Conservation (phyloP, 345 rosid species). For the Salix brachista region DNA sequence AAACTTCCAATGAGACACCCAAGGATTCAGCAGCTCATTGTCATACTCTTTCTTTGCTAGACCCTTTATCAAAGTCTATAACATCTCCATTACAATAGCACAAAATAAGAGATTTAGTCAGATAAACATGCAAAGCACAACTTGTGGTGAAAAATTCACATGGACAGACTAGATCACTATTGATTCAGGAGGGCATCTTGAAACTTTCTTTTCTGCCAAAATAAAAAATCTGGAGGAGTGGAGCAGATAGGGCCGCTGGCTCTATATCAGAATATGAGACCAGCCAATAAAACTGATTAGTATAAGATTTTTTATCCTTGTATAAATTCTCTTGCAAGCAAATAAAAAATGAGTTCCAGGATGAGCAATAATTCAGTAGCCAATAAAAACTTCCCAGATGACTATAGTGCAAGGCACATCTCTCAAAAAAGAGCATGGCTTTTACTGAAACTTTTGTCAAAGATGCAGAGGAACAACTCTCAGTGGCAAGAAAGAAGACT, state of each 20-base stretch:
- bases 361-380: background rate
- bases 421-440: background rate
- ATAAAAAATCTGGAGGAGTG: background rate
- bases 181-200: background rate
- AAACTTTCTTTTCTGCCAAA: background rate
- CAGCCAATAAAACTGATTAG: background rate
- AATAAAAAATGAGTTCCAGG: background rate
- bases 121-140: background rate
- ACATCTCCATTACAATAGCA: background rate
- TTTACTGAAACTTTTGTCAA: background rate
- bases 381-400: background rate
- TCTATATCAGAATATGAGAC: background rate
- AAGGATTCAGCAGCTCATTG: background rate
- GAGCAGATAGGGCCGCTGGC: background rate
- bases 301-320: background rate
- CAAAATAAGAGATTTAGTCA: background rate
- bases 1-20: background rate
- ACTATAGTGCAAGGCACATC: background rate
- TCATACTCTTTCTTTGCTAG: too few species aligned
- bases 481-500: background rate
- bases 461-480: background rate
- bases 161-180: background rate
- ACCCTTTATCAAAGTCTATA: background rate
- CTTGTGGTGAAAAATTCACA: background rate
- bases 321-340: background rate